Evolutionary conservation across 1,139 yeast species (phyloP).

Genomic region (Diutina rugosa): DNA sequence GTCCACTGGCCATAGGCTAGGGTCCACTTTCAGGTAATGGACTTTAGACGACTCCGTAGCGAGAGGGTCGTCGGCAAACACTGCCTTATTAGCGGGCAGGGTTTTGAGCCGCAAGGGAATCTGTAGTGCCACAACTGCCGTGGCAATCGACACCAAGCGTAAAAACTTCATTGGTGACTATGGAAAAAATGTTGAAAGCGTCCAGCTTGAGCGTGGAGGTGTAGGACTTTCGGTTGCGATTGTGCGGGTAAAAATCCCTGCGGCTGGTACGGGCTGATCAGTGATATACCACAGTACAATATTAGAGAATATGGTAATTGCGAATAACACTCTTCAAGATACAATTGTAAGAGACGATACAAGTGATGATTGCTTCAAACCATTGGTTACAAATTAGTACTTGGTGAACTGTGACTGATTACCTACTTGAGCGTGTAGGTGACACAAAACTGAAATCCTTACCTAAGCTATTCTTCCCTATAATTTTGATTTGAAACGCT

Average conservation of each 20-base stretch:
- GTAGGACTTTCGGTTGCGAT: not conserved
- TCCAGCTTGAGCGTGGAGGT: not conserved
- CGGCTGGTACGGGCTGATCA: not conserved
- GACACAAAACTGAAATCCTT: not conserved
- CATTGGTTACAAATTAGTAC: not conserved
- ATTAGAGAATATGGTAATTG: not conserved
- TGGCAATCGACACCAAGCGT: constrained; percentile 2
- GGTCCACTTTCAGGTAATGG: constrained; percentile 14
- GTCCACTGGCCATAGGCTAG: constrained; percentile 29
- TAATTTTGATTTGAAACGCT: no score
- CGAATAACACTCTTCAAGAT: no score
- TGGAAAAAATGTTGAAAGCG: not conserved
- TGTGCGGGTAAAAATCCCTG: not conserved
- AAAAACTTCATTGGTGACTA: not conserved
- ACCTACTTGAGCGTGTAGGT: not conserved
- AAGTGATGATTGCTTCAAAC: not conserved
- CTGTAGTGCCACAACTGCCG: constrained; percentile 5
- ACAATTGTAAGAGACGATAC: not conserved
- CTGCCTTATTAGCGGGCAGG: not conserved
- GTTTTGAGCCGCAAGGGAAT: constrained; percentile 5
- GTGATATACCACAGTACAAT: not conserved
- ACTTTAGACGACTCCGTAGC: constrained; percentile 3
- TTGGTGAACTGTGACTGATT: not conserved
- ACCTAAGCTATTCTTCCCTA: no score
- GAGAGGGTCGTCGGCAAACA: not conserved